These are phyloP conservation scores for Trapa incisa DNA, from an alignment of 345 rosid genomes.

Conservation along the genomic window DNA sequence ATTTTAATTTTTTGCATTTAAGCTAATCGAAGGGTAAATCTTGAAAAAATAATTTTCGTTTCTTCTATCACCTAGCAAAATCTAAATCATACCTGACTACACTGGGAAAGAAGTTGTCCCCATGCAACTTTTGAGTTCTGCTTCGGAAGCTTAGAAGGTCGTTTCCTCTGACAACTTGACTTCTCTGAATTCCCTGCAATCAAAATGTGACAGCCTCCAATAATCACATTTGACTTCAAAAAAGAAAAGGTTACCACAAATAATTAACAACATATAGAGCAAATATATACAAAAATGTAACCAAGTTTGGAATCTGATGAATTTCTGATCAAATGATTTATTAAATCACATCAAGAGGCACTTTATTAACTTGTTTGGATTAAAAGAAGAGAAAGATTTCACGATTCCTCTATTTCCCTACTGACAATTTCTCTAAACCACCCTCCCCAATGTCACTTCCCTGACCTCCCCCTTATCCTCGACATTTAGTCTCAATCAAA, in stretches of 20 bases:
- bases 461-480: neutral
- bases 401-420: no score
- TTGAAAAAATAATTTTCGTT: neutral
- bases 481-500: neutral
- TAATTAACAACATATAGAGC: neutral
- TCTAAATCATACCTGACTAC: slow-evolving; percentile 43
- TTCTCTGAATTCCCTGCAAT: slow-evolving; percentile 27
- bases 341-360: neutral
- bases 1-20: neutral
- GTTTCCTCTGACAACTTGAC: slow-evolving; percentile 33
- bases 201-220: slow-evolving; percentile 11
- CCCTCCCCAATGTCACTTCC: no score
- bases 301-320: neutral
- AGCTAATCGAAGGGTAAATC: neutral
- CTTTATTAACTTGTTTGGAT: no score
- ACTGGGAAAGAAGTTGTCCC: slow-evolving; percentile 91
- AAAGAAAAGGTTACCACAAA: neutral
- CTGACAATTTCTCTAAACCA: no score
- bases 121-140: slow-evolving; percentile 46
- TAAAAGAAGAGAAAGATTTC: no score
- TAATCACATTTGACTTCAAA: neutral
- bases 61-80: neutral
- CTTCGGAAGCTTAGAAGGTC: slow-evolving; percentile 26
- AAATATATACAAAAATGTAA: neutral
- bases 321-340: neutral